A percentile compares a stretch with the other conserved stretches of the same genome.
phyloP scores from a whole-genome alignment of 1,284 basidiomycete species.

The Malassezia dermatis region DNA sequence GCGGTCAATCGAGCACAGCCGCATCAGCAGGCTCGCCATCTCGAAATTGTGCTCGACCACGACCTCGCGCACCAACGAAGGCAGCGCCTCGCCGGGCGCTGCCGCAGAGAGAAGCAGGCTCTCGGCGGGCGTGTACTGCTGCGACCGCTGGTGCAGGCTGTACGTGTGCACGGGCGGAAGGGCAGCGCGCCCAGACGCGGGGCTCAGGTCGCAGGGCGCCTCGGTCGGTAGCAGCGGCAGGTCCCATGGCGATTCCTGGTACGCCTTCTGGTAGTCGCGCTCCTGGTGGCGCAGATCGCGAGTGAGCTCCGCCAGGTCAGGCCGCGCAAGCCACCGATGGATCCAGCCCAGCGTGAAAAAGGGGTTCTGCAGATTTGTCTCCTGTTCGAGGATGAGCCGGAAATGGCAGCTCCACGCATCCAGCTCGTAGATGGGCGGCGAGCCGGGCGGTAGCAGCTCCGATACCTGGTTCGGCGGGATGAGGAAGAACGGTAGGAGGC shows the following conservation, averaged over 20 bases:
- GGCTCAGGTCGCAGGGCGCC: not conserved
- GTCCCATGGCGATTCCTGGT: not conserved
- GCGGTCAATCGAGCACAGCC: slow-evolving; percentile 36
- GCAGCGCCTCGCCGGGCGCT: not conserved
- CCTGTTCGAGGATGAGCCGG: slow-evolving; percentile 6
- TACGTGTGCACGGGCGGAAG: not conserved
- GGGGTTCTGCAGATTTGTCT: slow-evolving; percentile 36
- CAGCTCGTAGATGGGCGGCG: not conserved
- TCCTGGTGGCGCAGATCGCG: slow-evolving; percentile 29
- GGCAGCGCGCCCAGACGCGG: not conserved
- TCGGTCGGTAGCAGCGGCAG: not conserved
- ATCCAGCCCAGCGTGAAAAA: slow-evolving; percentile 40
- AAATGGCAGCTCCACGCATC: slow-evolving; percentile 9
- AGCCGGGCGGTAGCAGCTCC: not conserved
- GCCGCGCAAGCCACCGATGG: slow-evolving; percentile 28
- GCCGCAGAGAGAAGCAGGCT: not conserved
- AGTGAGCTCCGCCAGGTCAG: slow-evolving; percentile 31
- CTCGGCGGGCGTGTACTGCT: not conserved
- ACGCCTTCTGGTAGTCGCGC: slow-evolving; percentile 18
- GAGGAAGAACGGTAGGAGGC: slow-evolving; percentile 12
- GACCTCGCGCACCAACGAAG: slow-evolving; percentile 31
- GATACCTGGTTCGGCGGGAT: not conserved
- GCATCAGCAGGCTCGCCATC: slow-evolving; percentile 28
- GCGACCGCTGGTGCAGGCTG: not conserved
- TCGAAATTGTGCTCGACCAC: slow-evolving; percentile 40